Evolutionary conservation across 1,284 basidiomycete species (phyloP).

Genomic region (Xanthoconium separans): DNA sequence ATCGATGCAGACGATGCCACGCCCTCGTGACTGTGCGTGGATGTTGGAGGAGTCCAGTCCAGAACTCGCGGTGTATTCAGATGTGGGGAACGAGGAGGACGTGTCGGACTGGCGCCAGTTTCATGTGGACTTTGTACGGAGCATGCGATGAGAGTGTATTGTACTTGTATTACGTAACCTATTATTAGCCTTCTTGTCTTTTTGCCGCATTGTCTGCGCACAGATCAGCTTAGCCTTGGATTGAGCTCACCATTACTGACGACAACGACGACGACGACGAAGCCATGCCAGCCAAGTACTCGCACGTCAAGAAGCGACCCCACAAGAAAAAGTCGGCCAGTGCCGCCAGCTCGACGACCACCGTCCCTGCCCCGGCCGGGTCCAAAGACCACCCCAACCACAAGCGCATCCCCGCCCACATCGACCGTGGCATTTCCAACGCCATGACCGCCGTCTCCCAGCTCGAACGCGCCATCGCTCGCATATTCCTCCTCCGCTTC

Average conservation of each 20-base stretch:
- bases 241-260: background rate
- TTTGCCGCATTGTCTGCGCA: constrained; percentile 17
- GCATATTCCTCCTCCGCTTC: constrained; percentile 61
- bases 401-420: constrained; percentile 42
- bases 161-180: constrained; percentile 24
- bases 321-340: constrained; percentile 42
- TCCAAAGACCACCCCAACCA: constrained; percentile 33
- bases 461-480: constrained; percentile 62
- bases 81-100: constrained; percentile 7
- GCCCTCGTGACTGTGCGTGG: constrained; percentile 26
- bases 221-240: constrained; percentile 3
- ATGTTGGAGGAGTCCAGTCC: constrained; percentile 30
- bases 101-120: constrained; percentile 28
- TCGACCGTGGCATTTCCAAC: constrained; percentile 51
- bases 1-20: constrained; percentile 15
- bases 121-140: constrained; percentile 27
- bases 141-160: constrained; percentile 9
- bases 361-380: background rate
- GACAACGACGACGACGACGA: constrained; percentile 1
- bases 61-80: constrained; percentile 9
- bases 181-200: background rate
- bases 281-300: constrained; percentile 65
- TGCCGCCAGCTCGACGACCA: constrained; percentile 19
- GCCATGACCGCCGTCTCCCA: constrained; percentile 56
- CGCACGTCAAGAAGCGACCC: constrained; percentile 64